Evolutionary conservation across 805 yeast genomes (phyloP).

Genomic region (Teunomyces atbi): DNA sequence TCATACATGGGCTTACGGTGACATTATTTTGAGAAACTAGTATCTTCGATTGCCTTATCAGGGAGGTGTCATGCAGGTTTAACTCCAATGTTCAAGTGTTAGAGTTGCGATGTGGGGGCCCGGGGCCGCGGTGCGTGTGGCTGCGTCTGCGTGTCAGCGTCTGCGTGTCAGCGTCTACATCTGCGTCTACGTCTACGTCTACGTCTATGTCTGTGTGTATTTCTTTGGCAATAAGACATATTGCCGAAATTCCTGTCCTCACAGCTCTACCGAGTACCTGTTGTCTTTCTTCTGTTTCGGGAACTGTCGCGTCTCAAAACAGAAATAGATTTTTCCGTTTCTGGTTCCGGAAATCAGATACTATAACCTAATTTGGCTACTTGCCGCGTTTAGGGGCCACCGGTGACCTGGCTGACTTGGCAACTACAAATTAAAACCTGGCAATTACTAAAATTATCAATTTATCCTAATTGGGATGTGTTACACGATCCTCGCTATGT

Average conservation of each 20-base stretch:
- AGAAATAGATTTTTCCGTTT: not conserved
- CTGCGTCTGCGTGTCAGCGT: too few relatives aligned
- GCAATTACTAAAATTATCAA: not conserved
- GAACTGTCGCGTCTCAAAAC: constrained; percentile 3
- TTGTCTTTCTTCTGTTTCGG: not conserved
- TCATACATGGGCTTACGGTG: not conserved
- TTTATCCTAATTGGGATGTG: not conserved
- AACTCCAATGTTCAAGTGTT: not conserved
- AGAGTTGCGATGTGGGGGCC: not conserved
- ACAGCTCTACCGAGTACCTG: too few relatives aligned
- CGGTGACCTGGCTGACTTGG: not conserved
- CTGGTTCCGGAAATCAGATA: not conserved
- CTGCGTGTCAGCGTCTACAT: too few relatives aligned
- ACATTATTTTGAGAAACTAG: not conserved
- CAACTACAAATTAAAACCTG: not conserved
- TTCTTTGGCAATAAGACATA: too few relatives aligned
- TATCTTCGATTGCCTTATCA: not conserved
- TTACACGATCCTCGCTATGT: not conserved
- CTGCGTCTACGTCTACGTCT: not conserved
- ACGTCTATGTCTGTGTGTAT: too few relatives aligned
- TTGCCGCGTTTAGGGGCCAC: not conserved
- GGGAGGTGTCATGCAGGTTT: not conserved
- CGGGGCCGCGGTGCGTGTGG: too few relatives aligned
- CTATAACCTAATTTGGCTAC: not conserved
- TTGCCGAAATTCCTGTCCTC: too few relatives aligned